Conservation (phyloP, 345 rosid species). For the Populus davidiana region DNA sequence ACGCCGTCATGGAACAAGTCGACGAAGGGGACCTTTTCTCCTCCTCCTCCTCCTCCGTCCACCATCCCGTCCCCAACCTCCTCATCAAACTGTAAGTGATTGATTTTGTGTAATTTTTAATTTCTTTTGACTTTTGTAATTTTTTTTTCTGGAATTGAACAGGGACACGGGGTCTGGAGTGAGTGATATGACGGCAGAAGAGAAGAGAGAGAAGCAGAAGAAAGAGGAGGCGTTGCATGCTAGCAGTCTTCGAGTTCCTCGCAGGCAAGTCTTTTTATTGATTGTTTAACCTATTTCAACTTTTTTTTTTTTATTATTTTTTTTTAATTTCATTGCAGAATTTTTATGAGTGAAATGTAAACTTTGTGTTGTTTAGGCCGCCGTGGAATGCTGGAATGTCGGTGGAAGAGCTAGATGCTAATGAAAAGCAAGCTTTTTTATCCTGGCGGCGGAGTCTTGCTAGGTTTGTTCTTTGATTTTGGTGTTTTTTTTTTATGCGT, state of each 20-base stretch:
- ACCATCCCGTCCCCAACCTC: conserved; percentile 38
- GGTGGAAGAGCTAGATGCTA: conserved; percentile 65
- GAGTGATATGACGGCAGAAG: conserved; percentile 46
- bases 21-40: conserved; percentile 59
- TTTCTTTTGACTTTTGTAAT: not conserved
- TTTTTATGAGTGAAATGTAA: not conserved
- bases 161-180: conserved; percentile 63
- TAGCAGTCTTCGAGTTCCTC: conserved; percentile 62
- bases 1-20: conserved; percentile 71
- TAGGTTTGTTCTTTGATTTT: conserved; percentile 37
- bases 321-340: not conserved
- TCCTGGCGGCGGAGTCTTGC: conserved; percentile 79
- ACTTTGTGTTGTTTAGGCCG: conserved; percentile 43
- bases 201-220: conserved; percentile 57
- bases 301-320: no score
- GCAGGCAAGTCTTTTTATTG: conserved; percentile 37
- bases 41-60: conserved; percentile 17
- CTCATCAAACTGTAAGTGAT: conserved; percentile 60
- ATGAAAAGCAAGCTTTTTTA: conserved; percentile 67
- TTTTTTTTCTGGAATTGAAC: not conserved
- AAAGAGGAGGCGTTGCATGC: conserved; percentile 70
- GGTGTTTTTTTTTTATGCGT: not conserved
- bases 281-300: not conserved
- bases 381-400: conserved; percentile 67
- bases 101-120: not conserved